Evolutionary conservation across 2,329 filamentous ascomycete species (phyloP), one percentile per base, ranked within the genome.

Genomic region (Paraconiothyrium brasiliense): DNA sequence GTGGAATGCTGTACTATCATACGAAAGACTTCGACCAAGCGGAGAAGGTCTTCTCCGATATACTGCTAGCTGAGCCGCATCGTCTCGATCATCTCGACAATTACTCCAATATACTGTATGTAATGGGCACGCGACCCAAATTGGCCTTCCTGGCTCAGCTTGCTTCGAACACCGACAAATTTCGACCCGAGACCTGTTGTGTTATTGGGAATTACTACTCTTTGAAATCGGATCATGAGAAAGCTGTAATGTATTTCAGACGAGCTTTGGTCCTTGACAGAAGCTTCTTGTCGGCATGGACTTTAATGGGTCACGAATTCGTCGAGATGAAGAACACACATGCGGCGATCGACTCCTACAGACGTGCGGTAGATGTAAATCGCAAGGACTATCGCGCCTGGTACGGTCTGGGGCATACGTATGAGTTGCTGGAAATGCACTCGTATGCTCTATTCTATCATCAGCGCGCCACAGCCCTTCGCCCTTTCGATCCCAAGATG

Each of bases 241-340:
- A 99, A 76, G 94, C 95, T 0, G 94, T 99, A 57, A 93, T 97
- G 81, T 98, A 98, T 79, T 99, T 99, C 82, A 91, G 95, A 3
- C 90, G 95, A 24, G 95, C 95, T 0, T 81, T 99, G 22, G 96
- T 93, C 0, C 84, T 99, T 0, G 95, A 99, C 75, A 89, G 94
- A 10, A 90, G 89, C 30, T 99, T 95, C 76, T 85, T 97, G 16
- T 96, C 93, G 0, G 95, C 95, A 1, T 99, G 95, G 95, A 99
- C 95, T 0, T 84, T 99, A 1, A 98, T 99, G 94, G 95, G 95
- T 1, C 95, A 99, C 78, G 95, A 99, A 78, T 99, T 97, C 71
- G 93, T 98, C 57, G 95, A 99, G 79, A 89, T 99, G 80, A 99
- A 98, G 75, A 99, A 99, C 76, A 98, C 94, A 0, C 95, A 99